Percentiles rank a stretch among this genome's conserved stretches.
Conservation (phyloP, 805 yeast species). For the Yarrowia sp. region DNA sequence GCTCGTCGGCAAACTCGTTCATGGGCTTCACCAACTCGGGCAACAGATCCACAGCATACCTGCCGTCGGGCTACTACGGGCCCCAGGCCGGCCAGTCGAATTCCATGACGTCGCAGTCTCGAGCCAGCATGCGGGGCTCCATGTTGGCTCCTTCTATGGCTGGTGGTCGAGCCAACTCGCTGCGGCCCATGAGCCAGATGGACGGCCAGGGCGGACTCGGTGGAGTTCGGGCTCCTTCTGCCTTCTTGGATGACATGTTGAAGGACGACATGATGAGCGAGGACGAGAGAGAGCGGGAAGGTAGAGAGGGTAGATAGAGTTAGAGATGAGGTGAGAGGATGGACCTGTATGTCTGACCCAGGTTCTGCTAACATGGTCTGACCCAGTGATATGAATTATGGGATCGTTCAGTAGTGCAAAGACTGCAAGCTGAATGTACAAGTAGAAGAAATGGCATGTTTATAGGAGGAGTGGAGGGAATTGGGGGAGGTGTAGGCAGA, state of each 20-base stretch:
- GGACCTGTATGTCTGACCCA: too few relatives aligned
- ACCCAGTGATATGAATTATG: too few relatives aligned
- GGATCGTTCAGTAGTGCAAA: too few relatives aligned
- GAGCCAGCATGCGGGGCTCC: constrained; percentile 21
- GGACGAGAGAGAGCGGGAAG: neutral
- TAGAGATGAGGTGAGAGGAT: too few relatives aligned
- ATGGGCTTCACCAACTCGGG: constrained; percentile 21
- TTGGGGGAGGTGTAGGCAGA: too few relatives aligned
- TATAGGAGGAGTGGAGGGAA: too few relatives aligned
- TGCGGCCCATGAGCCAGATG: constrained; percentile 25
- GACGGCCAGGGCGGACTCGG: neutral
- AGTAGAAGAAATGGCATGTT: constrained; percentile 13
- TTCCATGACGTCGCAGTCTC: constrained; percentile 14
- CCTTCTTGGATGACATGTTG: constrained; percentile 40
- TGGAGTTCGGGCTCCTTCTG: constrained; percentile 38
- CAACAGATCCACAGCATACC: constrained; percentile 31
- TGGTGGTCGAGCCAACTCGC: constrained; percentile 4
- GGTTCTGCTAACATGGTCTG: too few relatives aligned
- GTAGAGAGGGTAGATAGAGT: neutral
- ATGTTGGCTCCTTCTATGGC: neutral
- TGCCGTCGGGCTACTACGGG: constrained; percentile 36
- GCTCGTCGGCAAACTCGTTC: constrained; percentile 20
- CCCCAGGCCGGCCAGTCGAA: constrained; percentile 21
- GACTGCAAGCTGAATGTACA: too few relatives aligned
- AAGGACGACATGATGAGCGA: constrained; percentile 29